Evolutionary conservation across 2,329 filamentous ascomycete genomes (phyloP).

Genomic region (Colletotrichum aenigma): DNA sequence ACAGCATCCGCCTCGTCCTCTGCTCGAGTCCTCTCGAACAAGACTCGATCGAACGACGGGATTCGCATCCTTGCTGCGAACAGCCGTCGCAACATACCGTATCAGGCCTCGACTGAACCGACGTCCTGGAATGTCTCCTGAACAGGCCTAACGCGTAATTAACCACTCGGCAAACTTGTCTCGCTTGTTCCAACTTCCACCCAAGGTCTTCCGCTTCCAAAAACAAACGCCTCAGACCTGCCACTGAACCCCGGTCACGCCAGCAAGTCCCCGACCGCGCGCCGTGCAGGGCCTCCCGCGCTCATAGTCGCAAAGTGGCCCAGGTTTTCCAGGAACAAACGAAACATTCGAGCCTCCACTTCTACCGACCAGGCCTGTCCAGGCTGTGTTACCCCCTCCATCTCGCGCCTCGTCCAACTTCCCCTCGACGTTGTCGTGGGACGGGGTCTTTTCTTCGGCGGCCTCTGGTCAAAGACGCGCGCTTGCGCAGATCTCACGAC

Average conservation of each 20-base stretch:
- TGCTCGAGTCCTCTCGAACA: neutral
- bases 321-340: conserved; percentile 11
- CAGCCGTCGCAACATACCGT: neutral
- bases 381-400: conserved; percentile 17
- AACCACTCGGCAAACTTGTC: conserved; percentile 15
- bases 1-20: neutral
- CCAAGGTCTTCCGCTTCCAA: neutral
- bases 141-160: conserved; percentile 13
- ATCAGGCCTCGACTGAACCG: neutral
- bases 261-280: conserved; percentile 16
- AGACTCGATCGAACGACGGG: neutral
- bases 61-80: neutral
- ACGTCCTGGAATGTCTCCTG: neutral
- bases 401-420: conserved; percentile 11
- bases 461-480: conserved; percentile 17
- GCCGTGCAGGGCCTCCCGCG: conserved; percentile 17
- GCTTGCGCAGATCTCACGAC: conserved; percentile 12
- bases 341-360: conserved; percentile 18
- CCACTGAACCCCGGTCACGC: conserved; percentile 7
- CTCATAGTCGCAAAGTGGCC: conserved; percentile 12
- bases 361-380: conserved; percentile 1
- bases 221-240: neutral
- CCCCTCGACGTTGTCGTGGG: conserved; percentile 8
- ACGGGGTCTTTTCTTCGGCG: conserved; percentile 6
- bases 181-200: neutral